A percentile compares a stretch with the other conserved stretches of the same genome.
phyloP scores from a whole-genome alignment of 306 rosid species.

The Malus sieversii region DNA sequence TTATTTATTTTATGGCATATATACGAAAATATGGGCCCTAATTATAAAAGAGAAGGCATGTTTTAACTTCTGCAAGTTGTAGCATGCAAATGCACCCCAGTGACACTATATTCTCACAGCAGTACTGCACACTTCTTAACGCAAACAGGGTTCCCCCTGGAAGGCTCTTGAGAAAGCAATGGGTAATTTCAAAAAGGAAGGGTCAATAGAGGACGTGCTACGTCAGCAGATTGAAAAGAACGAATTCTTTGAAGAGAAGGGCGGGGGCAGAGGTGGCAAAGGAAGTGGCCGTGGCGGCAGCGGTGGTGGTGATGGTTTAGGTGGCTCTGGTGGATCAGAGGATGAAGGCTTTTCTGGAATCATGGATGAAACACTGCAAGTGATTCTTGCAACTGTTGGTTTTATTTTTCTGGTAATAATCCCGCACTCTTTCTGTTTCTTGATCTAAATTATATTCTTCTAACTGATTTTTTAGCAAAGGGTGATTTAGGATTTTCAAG shows the following conservation, averaged over 20 bases:
- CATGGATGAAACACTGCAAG: conserved; percentile 60
- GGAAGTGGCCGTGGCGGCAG: conserved; percentile 1
- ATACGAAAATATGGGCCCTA: neutral
- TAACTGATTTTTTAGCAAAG: neutral
- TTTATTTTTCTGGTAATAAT: conserved; percentile 57
- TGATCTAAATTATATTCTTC: neutral
- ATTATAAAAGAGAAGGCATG: neutral
- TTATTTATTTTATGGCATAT: neutral
- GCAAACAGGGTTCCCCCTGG: conserved; percentile 24
- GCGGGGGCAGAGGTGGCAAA: conserved; percentile 31
- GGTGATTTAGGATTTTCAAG: neutral
- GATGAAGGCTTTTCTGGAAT: conserved; percentile 44
- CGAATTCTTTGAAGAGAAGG: conserved; percentile 35
- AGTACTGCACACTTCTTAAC: neutral
- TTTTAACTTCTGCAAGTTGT: neutral
- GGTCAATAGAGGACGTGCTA: conserved; percentile 54
- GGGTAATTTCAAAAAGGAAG: conserved; percentile 33
- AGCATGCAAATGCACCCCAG: neutral
- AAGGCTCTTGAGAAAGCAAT: conserved; percentile 20
- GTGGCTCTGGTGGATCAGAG: conserved; percentile 48
- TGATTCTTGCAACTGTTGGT: conserved; percentile 61
- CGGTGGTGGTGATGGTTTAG: conserved; percentile 16
- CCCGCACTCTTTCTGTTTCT: neutral
- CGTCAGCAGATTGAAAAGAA: conserved; percentile 52
- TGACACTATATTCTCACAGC: neutral